Evolutionary conservation across 2,329 filamentous ascomycete genomes (phyloP).

Genomic region (Fonsecaea monophora): DNA sequence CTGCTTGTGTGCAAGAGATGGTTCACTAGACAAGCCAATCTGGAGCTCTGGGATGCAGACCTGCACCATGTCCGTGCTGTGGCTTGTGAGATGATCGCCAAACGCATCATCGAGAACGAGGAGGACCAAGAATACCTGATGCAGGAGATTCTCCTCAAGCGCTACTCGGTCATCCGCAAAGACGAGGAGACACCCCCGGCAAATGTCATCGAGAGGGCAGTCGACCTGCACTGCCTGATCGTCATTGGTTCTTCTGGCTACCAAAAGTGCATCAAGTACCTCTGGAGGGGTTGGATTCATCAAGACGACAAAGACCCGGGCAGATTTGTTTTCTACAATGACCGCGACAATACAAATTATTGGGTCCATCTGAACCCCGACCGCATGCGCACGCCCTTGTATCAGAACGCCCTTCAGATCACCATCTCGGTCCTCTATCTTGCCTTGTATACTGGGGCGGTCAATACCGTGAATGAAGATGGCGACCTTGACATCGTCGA

Average conservation of each 20-base stretch:
- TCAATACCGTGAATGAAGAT: conserved; percentile 88
- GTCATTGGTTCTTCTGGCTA: conserved; percentile 94
- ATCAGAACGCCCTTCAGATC: conserved; percentile 90
- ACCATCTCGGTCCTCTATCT: conserved; percentile 84
- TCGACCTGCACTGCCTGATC: conserved; percentile 86
- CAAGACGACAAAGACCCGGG: conserved; percentile 90
- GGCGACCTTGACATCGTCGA: conserved; percentile 87
- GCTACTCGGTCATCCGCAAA: conserved; percentile 81
- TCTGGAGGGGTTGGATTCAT: conserved; percentile 97
- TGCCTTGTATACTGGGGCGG: conserved; percentile 82
- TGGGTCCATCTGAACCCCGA: conserved; percentile 88
- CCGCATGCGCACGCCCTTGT: conserved; percentile 87
- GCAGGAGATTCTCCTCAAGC: conserved; percentile 80
- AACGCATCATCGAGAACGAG: conserved; percentile 82
- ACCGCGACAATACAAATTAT: conserved; percentile 79
- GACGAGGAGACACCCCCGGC: conserved; percentile 74
- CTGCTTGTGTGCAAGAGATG: conserved; percentile 75
- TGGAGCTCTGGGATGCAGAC: conserved; percentile 92
- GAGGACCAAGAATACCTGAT: conserved; percentile 80
- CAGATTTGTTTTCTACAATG: conserved; percentile 86
- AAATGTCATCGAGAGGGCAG: conserved; percentile 91
- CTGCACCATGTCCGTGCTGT: conserved; percentile 78
- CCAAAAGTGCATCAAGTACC: conserved; percentile 89
- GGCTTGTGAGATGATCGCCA: conserved; percentile 91
- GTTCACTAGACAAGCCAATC: conserved; percentile 78